phyloP scores from a whole-genome alignment of 768 basidiomycete species.

The Scleroderma citrinum region DNA sequence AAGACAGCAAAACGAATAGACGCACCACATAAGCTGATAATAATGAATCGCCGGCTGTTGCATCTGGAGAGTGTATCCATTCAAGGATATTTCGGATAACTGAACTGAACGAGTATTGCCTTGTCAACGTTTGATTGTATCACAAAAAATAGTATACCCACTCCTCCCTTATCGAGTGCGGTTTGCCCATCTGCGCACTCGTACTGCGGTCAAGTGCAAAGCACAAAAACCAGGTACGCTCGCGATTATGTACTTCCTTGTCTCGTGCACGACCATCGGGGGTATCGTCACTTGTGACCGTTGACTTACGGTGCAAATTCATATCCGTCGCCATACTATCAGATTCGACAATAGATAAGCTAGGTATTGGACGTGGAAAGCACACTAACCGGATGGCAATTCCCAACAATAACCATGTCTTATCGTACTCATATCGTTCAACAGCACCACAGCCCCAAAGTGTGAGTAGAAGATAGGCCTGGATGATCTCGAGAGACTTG shows the following conservation, averaged over 20 bases:
- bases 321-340: constrained; percentile 91
- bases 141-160: constrained; percentile 35
- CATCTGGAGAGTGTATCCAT: constrained; percentile 69
- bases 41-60: constrained; percentile 57
- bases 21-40: constrained; percentile 75
- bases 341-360: constrained; percentile 8
- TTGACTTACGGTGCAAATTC: constrained; percentile 88
- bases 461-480: constrained; percentile 86
- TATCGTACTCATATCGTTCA: constrained; percentile 94
- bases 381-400: constrained; percentile 70
- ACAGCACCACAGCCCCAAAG: constrained; percentile 93
- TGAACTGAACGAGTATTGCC: constrained; percentile 2
- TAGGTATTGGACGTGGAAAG: background rate
- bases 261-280: constrained; percentile 78
- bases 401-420: constrained; percentile 85
- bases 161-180: constrained; percentile 91
- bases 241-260: constrained; percentile 86
- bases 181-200: constrained; percentile 96
- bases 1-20: background rate
- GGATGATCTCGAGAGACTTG: constrained; percentile 93
- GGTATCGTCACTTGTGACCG: constrained; percentile 51
- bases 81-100: constrained; percentile 78
- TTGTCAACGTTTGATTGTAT: background rate
- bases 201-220: constrained; percentile 83
- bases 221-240: constrained; percentile 90